These are phyloP conservation scores for Cercospora zeae-maydis DNA, from an alignment of 2,329 filamentous ascomycete species.

Conservation along the genomic window DNA sequence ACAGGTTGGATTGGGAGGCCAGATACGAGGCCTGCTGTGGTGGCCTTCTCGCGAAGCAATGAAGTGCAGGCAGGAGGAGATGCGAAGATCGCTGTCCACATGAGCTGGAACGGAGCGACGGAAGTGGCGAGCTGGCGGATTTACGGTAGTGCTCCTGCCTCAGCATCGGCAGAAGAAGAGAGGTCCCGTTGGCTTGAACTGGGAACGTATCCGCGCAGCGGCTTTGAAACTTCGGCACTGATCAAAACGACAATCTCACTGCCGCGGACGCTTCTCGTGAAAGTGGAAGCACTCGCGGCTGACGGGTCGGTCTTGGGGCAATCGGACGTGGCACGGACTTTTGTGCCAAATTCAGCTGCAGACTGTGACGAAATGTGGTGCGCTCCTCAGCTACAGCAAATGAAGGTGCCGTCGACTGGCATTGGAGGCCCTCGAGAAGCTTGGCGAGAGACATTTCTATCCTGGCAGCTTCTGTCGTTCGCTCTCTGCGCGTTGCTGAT, in stretches of 20 bases:
- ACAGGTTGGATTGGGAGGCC: background rate
- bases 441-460: background rate
- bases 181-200: background rate
- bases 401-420: background rate
- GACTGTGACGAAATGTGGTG: constrained; percentile 1
- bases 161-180: background rate
- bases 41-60: background rate
- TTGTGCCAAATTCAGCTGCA: background rate
- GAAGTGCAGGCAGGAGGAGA: background rate
- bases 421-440: background rate
- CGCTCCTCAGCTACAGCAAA: background rate
- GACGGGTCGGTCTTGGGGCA: background rate
- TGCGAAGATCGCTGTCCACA: background rate
- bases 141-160: background rate
- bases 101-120: constrained; percentile 3
- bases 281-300: background rate
- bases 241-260: background rate
- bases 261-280: background rate
- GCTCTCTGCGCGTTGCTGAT: background rate
- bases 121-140: constrained; percentile 1
- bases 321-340: background rate
- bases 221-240: background rate
- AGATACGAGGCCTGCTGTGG: background rate
- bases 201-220: background rate
- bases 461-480: background rate